Evolutionary conservation across 768 basidiomycete species (phyloP), one percentile per base, ranked within the genome.

Genomic region (Saitozyma podzolica): DNA sequence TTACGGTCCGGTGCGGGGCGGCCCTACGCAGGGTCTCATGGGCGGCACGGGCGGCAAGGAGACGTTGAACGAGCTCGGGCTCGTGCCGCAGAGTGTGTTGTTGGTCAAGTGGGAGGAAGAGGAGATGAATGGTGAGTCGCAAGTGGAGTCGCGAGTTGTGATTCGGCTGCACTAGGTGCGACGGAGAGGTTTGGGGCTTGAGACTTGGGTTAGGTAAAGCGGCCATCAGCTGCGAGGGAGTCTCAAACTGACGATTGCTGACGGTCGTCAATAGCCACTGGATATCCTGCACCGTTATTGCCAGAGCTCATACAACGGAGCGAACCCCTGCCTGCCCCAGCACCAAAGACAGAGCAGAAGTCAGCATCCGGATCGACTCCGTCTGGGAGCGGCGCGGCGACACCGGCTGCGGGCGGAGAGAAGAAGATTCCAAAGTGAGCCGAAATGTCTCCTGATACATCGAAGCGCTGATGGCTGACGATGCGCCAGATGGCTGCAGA

Each of bases 371-470:
- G 47, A 11, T 16, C 53, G 39, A 43, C n/a, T 9, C 51, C 58
- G 8, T 40, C 47, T 13, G 65, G 59, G 17, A 0, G 56, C 42
- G 63, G 41, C 29, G 29, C 29, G 41, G 50, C 14, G 9, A 41
- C 58, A 49, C n/a, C 43, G 17, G 51, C 51, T n/a, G 40, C 54
- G 16, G 51, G 50, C 8, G 70, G 63, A 29, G 75, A 75, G 64
- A 76, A 75, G 69, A 79, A 79, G 59, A 74, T 79, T 19, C 78
- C 78, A n/a, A 76, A 78, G 77, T 78, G 62, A 66, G 76, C 65
- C 29, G 29, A 29, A 29, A 43, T 47, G 20, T n/a, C 13, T 16
- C 20, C 48, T 11, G 50, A 19, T 55, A 9, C 29, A n/a, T 20
- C 16, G 17, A 42, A 39, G 11, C 50, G 39, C 9, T 17, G 10